These are phyloP conservation scores for Rubus parviflorus DNA, from an alignment of 306 rosid species.

Conservation along the genomic window DNA sequence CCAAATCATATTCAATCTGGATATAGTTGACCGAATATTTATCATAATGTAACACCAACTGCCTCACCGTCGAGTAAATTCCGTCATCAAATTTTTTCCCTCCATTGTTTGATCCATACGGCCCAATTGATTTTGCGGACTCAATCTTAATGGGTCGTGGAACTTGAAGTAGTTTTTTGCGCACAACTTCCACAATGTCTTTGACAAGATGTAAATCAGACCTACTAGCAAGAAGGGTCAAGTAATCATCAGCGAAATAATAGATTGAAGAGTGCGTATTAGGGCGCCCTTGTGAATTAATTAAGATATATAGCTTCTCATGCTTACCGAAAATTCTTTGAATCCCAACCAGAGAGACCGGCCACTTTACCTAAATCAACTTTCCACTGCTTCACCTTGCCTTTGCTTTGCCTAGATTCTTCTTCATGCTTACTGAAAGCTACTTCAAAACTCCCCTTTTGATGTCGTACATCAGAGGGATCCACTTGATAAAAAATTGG, in stretches of 20 bases:
- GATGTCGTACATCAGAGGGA: not conserved
- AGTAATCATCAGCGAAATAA: not conserved
- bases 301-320: too few relatives aligned
- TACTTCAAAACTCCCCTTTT: not conserved
- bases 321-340: not conserved
- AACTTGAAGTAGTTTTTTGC: not conserved
- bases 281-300: too few relatives aligned
- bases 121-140: too few relatives aligned
- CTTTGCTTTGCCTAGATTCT: not conserved
- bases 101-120: too few relatives aligned
- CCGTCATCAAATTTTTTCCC: too few relatives aligned
- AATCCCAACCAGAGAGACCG: not conserved
- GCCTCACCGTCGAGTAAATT: too few relatives aligned
- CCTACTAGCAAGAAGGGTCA: not conserved
- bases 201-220: not conserved
- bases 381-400: not conserved
- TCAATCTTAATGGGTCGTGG: not conserved
- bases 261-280: too few relatives aligned
- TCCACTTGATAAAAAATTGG: not conserved
- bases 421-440: not conserved
- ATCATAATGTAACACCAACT: too few relatives aligned
- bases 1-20: too few relatives aligned
- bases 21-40: too few relatives aligned
- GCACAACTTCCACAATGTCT: not conserved
- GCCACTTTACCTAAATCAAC: not conserved